Evolutionary conservation across 495 filamentous ascomycete species (phyloP).

Genomic region (Acidomyces sp.): DNA sequence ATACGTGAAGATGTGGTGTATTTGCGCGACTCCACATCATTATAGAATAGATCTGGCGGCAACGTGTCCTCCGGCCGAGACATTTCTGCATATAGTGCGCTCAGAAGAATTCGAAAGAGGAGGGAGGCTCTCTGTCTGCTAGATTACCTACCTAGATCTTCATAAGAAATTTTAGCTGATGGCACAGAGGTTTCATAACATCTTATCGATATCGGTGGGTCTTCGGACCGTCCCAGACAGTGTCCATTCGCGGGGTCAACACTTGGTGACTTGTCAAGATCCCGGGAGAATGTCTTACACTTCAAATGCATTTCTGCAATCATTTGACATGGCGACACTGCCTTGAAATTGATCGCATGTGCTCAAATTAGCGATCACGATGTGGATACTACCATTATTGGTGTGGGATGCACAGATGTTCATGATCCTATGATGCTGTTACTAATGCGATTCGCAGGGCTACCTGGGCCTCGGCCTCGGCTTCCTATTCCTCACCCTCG

Average conservation of each 20-base stretch:
- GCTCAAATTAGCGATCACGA: neutral
- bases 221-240: too few species aligned
- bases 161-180: too few species aligned
- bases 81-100: slow-evolving; percentile 62
- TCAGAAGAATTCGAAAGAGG: too few species aligned
- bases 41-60: slow-evolving; percentile 91
- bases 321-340: neutral
- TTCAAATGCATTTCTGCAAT: neutral
- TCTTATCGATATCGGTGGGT: too few species aligned
- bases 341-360: neutral
- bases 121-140: too few species aligned
- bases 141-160: too few species aligned
- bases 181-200: too few species aligned
- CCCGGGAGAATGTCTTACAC: too few species aligned
- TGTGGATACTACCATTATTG: slow-evolving; percentile 19
- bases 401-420: neutral
- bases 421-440: neutral
- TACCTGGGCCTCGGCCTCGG: slow-evolving; percentile 78
- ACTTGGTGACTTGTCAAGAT: too few species aligned
- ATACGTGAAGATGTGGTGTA: slow-evolving; percentile 98
- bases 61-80: slow-evolving; percentile 91
- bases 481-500: slow-evolving; percentile 73
- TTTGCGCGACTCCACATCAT: slow-evolving; percentile 85
- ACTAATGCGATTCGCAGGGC: slow-evolving; percentile 39
- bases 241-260: too few species aligned